phyloP scores from a whole-genome alignment of 768 basidiomycete genomes.

The Kwoniella botswanensis region DNA sequence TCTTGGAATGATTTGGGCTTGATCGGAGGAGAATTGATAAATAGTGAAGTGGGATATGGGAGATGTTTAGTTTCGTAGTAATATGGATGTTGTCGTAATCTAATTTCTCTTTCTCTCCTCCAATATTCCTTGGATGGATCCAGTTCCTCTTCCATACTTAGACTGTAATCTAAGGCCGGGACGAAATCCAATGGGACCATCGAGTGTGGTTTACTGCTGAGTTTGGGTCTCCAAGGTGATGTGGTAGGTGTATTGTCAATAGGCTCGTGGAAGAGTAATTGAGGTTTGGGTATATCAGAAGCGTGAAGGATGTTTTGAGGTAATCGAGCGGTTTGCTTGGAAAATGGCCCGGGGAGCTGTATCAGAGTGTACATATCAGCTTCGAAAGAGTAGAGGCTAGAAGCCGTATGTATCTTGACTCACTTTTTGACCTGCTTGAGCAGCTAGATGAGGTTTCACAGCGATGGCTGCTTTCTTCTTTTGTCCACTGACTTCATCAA shows the following conservation, averaged over 20 bases:
- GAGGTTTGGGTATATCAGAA: conserved; percentile 77
- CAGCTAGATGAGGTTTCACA: conserved; percentile 30
- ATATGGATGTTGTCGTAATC: conserved; percentile 68
- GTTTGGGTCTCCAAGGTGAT: conserved; percentile 69
- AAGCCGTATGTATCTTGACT: conserved; percentile 32
- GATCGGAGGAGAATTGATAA: conserved; percentile 63
- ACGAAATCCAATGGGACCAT: conserved; percentile 76
- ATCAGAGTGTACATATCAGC: not conserved
- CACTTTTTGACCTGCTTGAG: conserved; percentile 34
- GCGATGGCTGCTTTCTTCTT: conserved; percentile 62
- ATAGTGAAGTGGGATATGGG: conserved; percentile 72
- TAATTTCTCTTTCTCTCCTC: conserved; percentile 17
- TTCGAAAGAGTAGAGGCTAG: conserved; percentile 6
- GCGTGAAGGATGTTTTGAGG: conserved; percentile 66
- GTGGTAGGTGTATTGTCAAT: conserved; percentile 66
- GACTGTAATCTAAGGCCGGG: conserved; percentile 23
- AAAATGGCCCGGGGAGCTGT: conserved; percentile 38
- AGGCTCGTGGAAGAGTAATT: conserved; percentile 70
- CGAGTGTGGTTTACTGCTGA: conserved; percentile 80
- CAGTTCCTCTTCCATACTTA: conserved; percentile 19
- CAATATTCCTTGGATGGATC: conserved; percentile 22
- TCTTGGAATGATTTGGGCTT: conserved; percentile 67
- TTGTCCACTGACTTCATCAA: conserved; percentile 78
- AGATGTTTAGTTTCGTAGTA: conserved; percentile 80
- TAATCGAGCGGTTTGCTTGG: conserved; percentile 54